These are phyloP conservation scores for Calonectria fujianensis DNA, from an alignment of 2,329 filamentous ascomycete genomes.

Conservation along the genomic window DNA sequence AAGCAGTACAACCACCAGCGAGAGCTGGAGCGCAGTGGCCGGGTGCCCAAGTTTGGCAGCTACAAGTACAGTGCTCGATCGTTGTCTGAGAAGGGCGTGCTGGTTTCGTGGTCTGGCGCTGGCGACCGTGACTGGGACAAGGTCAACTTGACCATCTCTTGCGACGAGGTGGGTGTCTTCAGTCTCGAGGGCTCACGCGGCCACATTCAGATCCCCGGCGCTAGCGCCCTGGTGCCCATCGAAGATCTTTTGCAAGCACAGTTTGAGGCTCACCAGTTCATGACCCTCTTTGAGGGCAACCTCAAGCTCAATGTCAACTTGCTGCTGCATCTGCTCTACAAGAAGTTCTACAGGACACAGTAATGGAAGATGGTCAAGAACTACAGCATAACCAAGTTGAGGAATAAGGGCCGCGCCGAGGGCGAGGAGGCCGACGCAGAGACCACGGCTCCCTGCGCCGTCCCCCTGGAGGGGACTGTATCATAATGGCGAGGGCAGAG, in stretches of 20 bases:
- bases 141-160: constrained; percentile 94
- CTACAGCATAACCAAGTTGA: constrained; percentile 5
- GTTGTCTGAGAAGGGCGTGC: constrained; percentile 93
- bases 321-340: constrained; percentile 96
- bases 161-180: constrained; percentile 95
- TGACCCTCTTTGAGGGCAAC: constrained; percentile 91
- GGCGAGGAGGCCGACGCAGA: background rate
- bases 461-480: constrained; percentile 36
- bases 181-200: constrained; percentile 92
- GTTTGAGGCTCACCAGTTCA: constrained; percentile 97
- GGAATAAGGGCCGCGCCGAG: constrained; percentile 7
- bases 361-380: constrained; percentile 57
- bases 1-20: constrained; percentile 99
- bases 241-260: constrained; percentile 97
- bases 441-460: background rate
- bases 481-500: constrained; percentile 2
- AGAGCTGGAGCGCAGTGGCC: constrained; percentile 92
- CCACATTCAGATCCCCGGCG: constrained; percentile 96
- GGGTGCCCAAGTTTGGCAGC: constrained; percentile 96
- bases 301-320: constrained; percentile 96
- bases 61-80: constrained; percentile 97
- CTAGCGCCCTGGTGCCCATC: constrained; percentile 89
- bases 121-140: constrained; percentile 90
- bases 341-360: constrained; percentile 94
- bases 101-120: constrained; percentile 93